Percentiles rank a stretch among this genome's conserved stretches.
Evolutionary conservation across 1,284 basidiomycete species (phyloP).

Genomic region (Ustilago loliicola): DNA sequence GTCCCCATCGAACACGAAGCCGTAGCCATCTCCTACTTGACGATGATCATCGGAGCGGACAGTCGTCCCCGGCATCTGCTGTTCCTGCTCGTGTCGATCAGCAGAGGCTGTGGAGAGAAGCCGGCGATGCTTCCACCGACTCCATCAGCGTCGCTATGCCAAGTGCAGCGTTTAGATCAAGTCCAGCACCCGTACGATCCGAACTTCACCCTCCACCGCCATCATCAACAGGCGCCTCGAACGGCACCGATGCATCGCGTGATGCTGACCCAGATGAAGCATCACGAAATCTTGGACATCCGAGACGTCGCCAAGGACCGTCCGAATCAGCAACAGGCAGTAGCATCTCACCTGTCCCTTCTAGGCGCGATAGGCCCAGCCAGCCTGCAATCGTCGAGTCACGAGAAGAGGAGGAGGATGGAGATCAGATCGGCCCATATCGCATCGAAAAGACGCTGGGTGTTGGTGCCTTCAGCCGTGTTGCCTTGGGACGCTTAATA

Average conservation of each 20-base stretch:
- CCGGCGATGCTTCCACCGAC: constrained; percentile 35
- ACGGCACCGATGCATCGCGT: background rate
- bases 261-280: constrained; percentile 11
- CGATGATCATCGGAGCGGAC: constrained; percentile 42
- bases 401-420: constrained; percentile 58
- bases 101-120: constrained; percentile 31
- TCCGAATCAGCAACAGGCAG: constrained; percentile 34
- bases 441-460: constrained; percentile 61
- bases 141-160: constrained; percentile 18
- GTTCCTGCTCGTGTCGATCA: constrained; percentile 17
- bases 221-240: background rate
- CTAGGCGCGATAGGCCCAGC: constrained; percentile 7
- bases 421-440: constrained; percentile 58
- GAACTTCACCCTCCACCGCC: constrained; percentile 14
- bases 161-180: constrained; percentile 16
- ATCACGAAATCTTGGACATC: constrained; percentile 9
- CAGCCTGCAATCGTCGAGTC: constrained; percentile 23
- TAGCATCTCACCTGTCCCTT: constrained; percentile 32
- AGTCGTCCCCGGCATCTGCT: constrained; percentile 39
- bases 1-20: constrained; percentile 30
- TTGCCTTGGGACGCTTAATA: constrained; percentile 57
- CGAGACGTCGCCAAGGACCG: constrained; percentile 27
- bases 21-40: constrained; percentile 31
- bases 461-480: constrained; percentile 67
- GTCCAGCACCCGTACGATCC: constrained; percentile 15